A percentile compares a stretch with the other conserved stretches of the same genome.
phyloP scores from a whole-genome alignment of 768 basidiomycete species.

The Flagelloscypha sp. region DNA sequence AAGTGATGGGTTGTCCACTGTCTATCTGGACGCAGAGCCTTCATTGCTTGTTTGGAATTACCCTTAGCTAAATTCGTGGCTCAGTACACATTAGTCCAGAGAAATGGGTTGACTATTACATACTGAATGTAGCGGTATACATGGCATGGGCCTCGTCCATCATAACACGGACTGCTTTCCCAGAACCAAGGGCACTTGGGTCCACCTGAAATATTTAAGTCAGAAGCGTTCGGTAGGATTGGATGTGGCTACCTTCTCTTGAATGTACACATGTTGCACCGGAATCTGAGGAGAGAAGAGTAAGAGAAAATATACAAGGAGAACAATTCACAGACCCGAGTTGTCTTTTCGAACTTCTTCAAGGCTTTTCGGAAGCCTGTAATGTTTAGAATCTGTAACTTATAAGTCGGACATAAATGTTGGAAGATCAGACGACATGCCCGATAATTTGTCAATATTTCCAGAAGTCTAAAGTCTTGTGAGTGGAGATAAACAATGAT shows the following conservation, averaged over 20 bases:
- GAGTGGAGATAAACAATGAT: background rate
- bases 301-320: background rate
- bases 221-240: background rate
- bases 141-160: slow-evolving; percentile 69
- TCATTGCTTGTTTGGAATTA: slow-evolving; percentile 69
- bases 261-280: slow-evolving; percentile 71
- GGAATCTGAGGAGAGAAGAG: slow-evolving; percentile 37
- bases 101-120: slow-evolving; percentile 15
- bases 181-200: slow-evolving; percentile 57
- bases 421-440: slow-evolving; percentile 30
- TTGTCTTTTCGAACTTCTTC: slow-evolving; percentile 80
- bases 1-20: slow-evolving; percentile 53
- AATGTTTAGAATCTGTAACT: slow-evolving; percentile 65
- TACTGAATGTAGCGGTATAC: slow-evolving; percentile 73
- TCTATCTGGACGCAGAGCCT: slow-evolving; percentile 49
- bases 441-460: slow-evolving; percentile 83
- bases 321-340: slow-evolving; percentile 37
- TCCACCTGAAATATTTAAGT: slow-evolving; percentile 44
- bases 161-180: slow-evolving; percentile 52
- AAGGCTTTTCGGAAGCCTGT: slow-evolving; percentile 84
- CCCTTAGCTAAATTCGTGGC: slow-evolving; percentile 37
- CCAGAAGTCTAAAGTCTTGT: slow-evolving; percentile 48
- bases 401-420: background rate
- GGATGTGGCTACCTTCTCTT: slow-evolving; percentile 51
- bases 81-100: slow-evolving; percentile 3